Base-by-base conservation (phyloP, 805 yeast genomes). In the Yamadazyma philogaea region DNA sequence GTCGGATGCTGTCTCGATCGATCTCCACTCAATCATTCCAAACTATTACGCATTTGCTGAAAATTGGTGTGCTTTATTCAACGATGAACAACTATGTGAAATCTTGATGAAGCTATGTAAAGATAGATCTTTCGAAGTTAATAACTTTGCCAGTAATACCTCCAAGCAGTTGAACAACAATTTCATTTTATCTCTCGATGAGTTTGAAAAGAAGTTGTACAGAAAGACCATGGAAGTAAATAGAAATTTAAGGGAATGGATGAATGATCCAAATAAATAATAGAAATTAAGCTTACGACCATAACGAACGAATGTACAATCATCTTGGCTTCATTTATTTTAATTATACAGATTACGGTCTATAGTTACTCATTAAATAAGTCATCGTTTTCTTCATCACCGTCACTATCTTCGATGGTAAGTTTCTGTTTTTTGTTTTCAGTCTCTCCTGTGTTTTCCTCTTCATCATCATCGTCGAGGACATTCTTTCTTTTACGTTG, bases 61-160 rank as follows among this genome's bases (percentile, higher is more conserved):
- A 41, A 80, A 82, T 53, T 91, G 98, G 97, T 75, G 84, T 7
- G 58, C 70, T 35, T 65, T 90, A 62, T 87, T 83, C 57, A 75
- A 72, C 17, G 93, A 87, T 57, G 68, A 69, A 15, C 83, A 78
- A 41, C 64, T 89, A 28, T 73, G 81, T 1, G 73, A 73, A 6
- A 72, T 77, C 2, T 68, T 57, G 6, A 57, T 61, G 62, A 45
- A 53, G 24, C 76, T 89, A 71, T 56, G 87, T 21, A 74, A 79
- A 43, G 75, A 75, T 35, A 68, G 98, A 32, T 77, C 89, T 0
- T 77, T 80, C 42, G 84, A 78, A 56, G 79, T 90, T 21, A 82
- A 82, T 57, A 90, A 84, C 56, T 77, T 72, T 51, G 88, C 95
- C 11, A 67, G 68, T 36, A 78, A 77, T 43, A 63, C 76, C 20